These are phyloP conservation scores for Ambrosiella beaveri DNA, from an alignment of 2,329 filamentous ascomycete species.

Conservation along the genomic window DNA sequence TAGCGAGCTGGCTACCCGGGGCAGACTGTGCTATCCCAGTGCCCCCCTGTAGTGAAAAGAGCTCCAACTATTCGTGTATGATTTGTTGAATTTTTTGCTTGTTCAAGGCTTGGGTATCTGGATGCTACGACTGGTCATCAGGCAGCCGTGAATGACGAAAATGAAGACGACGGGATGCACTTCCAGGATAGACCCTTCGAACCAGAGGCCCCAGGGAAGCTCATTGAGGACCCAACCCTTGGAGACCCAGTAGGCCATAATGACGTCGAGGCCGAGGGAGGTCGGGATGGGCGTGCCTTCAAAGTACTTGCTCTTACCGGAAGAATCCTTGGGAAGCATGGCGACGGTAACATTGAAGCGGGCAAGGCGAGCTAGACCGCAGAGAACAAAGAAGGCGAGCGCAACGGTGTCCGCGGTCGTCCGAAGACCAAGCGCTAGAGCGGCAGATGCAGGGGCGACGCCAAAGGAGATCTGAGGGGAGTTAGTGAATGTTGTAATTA, in stretches of 20 bases:
- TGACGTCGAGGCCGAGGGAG: conserved; percentile 56
- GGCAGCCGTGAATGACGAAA: conserved; percentile 75
- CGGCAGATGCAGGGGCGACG: conserved; percentile 69
- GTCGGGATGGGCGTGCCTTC: conserved; percentile 95
- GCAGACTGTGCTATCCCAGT: too few relatives aligned
- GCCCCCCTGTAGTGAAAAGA: too few relatives aligned
- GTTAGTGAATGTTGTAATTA: neutral
- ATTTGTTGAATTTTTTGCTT: neutral
- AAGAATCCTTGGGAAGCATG: conserved; percentile 76
- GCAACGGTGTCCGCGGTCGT: conserved; percentile 65
- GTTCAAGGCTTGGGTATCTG: conserved; percentile 74
- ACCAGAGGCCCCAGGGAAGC: conserved; percentile 58
- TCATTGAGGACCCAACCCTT: conserved; percentile 62
- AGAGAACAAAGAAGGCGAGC: conserved; percentile 81
- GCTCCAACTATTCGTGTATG: too few relatives aligned
- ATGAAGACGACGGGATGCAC: conserved; percentile 68
- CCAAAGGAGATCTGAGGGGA: conserved; percentile 72
- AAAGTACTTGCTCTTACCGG: conserved; percentile 86
- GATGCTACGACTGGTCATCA: conserved; percentile 91
- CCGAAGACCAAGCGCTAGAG: conserved; percentile 77
- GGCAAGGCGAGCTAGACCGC: conserved; percentile 79
- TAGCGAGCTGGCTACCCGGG: too few relatives aligned
- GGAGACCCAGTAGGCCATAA: conserved; percentile 83
- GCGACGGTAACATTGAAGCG: conserved; percentile 95
- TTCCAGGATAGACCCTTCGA: conserved; percentile 52